Evolutionary conservation across 1,284 basidiomycete species (phyloP), one percentile per base, ranked within the genome.

Genomic region (Ceratobasidium sp.): DNA sequence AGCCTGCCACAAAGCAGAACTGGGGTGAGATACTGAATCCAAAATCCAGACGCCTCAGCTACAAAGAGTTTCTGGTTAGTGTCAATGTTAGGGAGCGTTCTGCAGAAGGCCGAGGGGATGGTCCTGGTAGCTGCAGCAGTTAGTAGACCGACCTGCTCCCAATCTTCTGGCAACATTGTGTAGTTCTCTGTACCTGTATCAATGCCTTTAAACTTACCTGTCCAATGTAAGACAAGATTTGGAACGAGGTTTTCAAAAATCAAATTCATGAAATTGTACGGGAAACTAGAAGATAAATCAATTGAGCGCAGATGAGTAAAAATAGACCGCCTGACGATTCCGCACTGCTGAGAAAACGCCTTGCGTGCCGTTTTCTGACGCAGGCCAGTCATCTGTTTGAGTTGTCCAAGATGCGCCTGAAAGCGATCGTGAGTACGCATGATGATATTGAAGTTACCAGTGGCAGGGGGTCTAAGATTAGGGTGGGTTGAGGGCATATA

Each of bases 151-250:
- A 86, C 84, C 13, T 70, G 66, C 10, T 81, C 70, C 85, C 86
- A 86, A 10, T 82, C 79, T 10, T 81, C 76, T 0, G 69, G 63
- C 0, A 20, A 10, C 10, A 76, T 49, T 23, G 1, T 15, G 69
- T 88, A 88, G 5, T 80, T 51, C 4, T 83, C 85, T 0, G 15
- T 15, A 2, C 33, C 33, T 0, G 86, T 86, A 49, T 86, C 83
- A 1, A 88, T 82, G 6, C 80, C 85, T 78, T 89, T 89, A 83
- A 84, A 89, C 0, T 81, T 76, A 0, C 86, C 79, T 1, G 53
- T 69, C 46, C 77, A 73, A 26, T 76, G 72, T 7, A 80, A 40
- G 0, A 78, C 49, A 3, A 80, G 60, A 9, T 77, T 77, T 18
- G 66, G 78, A 2, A 79, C 60, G 1, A 80, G 53, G 58, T 80